Evolutionary conservation across 208 protist species (phyloP), one percentile per base, ranked within the genome.

Genomic region (Zelonia costaricensis): DNA sequence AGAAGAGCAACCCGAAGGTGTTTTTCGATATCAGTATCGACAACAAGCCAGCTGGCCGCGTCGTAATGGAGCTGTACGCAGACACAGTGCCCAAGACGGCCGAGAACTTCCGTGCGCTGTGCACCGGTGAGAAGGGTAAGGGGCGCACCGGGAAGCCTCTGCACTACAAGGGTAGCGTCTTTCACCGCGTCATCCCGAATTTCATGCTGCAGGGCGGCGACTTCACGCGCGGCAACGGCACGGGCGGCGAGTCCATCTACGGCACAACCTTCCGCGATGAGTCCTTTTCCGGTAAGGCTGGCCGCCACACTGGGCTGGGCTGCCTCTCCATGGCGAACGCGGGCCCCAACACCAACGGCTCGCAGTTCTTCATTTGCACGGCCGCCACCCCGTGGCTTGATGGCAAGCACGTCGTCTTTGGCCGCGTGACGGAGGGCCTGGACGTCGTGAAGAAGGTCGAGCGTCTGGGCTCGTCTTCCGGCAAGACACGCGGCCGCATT

Each of bases 241-340:
- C 82, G 16, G 98, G 98, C 59, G 98, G 98, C 20, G 91, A 99
- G 62, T 98, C 94, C 36, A 99, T 99, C 84, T 99, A 99, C 84
- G 98, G 98, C 62, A 92, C 80, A 1, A 97, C 91, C 15, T 98
- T 98, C 68, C 73, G 76, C n/a, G 97, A 99, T 69, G 97, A 99
- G 83, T 97, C 96, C 61, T 99, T 99, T 65, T 89, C 89, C 27
- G 88, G 96, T 22, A 98, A 98, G 82, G 93, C 95, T 15, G 91
- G 91, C 15, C 78, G 77, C 55, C 91, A 97, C 74, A 95, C 83
- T 15, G 87, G 88, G 28, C 44, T 95, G 27, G 97, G 97, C 49
- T 84, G 94, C 35, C 89, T 99, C 2, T 99, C 98, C 10, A 99
- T 99, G 98, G 98, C 98, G 22, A 99, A 99, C 66, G 82, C 96